Conservation (phyloP, 2,329 filamentous ascomycete species). For the Exophiala oligosperma region DNA sequence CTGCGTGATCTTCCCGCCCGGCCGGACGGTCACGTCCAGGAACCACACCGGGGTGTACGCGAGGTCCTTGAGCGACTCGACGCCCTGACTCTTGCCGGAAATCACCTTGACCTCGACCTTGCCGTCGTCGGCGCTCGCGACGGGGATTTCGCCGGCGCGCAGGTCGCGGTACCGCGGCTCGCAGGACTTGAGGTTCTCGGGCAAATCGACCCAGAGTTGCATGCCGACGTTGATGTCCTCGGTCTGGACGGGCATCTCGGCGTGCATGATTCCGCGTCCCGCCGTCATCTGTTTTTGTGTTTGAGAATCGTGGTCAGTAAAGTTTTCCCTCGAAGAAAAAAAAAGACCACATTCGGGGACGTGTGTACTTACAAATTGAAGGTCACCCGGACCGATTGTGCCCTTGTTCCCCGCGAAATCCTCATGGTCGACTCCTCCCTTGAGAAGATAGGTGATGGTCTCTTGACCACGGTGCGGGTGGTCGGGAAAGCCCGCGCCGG, state of each 20-base stretch:
- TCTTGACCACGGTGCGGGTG: slow-evolving; percentile 83
- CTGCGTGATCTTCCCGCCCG: slow-evolving; percentile 76
- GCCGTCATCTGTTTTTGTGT: slow-evolving; percentile 69
- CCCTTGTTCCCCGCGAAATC: slow-evolving; percentile 86
- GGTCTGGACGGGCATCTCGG: slow-evolving; percentile 87
- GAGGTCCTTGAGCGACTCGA: slow-evolving; percentile 84
- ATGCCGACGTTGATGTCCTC: slow-evolving; percentile 81
- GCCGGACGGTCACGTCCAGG: slow-evolving; percentile 76
- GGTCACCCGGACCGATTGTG: slow-evolving; percentile 80
- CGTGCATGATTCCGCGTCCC: slow-evolving; percentile 86
- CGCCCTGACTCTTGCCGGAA: slow-evolving; percentile 76
- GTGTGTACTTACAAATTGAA: slow-evolving; percentile 65
- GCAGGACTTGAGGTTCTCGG: slow-evolving; percentile 76
- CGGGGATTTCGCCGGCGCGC: slow-evolving; percentile 73
- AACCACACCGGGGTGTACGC: slow-evolving; percentile 98
- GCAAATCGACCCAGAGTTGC: slow-evolving; percentile 94
- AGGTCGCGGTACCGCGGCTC: slow-evolving; percentile 93
- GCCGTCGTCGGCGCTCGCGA: slow-evolving; percentile 67
- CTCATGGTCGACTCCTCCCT: slow-evolving; percentile 84
- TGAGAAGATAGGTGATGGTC: slow-evolving; percentile 85
- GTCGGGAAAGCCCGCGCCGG: slow-evolving; percentile 86
- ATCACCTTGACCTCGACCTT: slow-evolving; percentile 86
- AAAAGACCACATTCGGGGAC: too few species aligned
- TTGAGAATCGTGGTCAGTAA: too few species aligned
- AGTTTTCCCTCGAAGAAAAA: too few species aligned